Evolutionary conservation across 1,284 basidiomycete species (phyloP), one percentile per base, ranked within the genome.

Genomic region (Boletus mariae): DNA sequence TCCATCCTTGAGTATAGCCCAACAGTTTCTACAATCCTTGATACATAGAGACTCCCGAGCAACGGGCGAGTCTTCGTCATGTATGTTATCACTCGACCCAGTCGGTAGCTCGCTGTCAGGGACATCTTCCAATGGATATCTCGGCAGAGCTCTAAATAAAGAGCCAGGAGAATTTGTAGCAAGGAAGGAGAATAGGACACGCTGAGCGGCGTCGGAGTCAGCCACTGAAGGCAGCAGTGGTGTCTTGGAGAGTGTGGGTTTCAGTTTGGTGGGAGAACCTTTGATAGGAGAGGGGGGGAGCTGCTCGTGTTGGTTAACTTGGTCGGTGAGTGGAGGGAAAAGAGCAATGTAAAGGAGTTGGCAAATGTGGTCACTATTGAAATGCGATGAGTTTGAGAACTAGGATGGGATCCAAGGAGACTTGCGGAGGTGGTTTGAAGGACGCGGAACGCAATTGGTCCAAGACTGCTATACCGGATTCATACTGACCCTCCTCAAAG

Each of bases 401-500:
- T 49, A 29, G 52, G 28, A 58, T 35, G 58, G 45, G 45, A 56
- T 46, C 28, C 38, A 45, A 37, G 44, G 26, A 52, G 58, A 71
- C 84, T 65, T 63, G 85, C 85, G 71, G 60, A 3, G 78, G 74
- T 10, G 84, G 85, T 48, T 66, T 79, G 65, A 75, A 75, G 23
- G 73, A 69, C n/a, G 76, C 62, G 4, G 79, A 79, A 49, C 83
- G 80, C 5, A 88, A 67, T 52, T 84, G 80, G 55, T 81, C 79
- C 0, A 90, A 74, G 17, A 79, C 66, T 10, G 74, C 69, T 26
- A 87, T 82, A 1, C 82, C 87, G 8, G 79, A 73, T 57, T 85
- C 80, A 57, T 85, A 87, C 57, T 88, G 84, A 17, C 82, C 81
- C 64, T 90, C 87, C 59, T 90, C 87, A 37, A 90, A 80, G 55